phyloP scores from a whole-genome alignment of 257 asterid genomes.

The Solanum bukasovii region DNA sequence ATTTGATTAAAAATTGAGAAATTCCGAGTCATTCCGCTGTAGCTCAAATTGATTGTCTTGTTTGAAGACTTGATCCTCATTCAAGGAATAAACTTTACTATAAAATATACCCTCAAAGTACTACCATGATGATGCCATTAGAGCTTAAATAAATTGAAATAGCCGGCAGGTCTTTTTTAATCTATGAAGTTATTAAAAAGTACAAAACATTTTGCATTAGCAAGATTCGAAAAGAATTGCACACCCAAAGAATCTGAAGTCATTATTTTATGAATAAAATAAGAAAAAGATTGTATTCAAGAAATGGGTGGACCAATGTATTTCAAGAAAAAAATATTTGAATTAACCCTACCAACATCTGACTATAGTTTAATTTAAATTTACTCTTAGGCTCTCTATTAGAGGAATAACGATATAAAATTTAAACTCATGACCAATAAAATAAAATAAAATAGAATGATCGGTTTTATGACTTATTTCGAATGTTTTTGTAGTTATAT shows the following conservation, averaged over 20 bases:
- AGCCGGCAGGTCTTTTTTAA: background rate
- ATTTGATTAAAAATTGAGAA: fast-evolving
- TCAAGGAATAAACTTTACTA: background rate
- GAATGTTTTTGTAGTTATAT: background rate
- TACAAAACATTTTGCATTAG: background rate
- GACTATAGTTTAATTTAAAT: no score
- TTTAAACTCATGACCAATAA: background rate
- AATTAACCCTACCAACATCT: background rate
- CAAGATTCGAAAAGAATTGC: background rate
- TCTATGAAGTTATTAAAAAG: background rate
- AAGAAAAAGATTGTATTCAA: background rate
- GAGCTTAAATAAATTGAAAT: background rate
- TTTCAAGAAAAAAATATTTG: no score
- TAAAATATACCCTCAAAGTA: background rate
- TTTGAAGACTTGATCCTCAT: background rate
- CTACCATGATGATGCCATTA: background rate
- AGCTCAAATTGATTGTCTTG: background rate
- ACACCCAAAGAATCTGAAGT: background rate
- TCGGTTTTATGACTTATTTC: background rate
- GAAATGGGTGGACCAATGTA: background rate
- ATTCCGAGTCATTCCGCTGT: fast-evolving
- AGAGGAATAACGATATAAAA: background rate
- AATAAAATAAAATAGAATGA: background rate
- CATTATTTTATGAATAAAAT: background rate
- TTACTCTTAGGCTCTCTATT: background rate